Percentiles rank a stretch among this genome's conserved stretches.
phyloP scores from a whole-genome alignment of 202 grass and related monocot species.

The Bolboschoenoplectus hybrid region DNA sequence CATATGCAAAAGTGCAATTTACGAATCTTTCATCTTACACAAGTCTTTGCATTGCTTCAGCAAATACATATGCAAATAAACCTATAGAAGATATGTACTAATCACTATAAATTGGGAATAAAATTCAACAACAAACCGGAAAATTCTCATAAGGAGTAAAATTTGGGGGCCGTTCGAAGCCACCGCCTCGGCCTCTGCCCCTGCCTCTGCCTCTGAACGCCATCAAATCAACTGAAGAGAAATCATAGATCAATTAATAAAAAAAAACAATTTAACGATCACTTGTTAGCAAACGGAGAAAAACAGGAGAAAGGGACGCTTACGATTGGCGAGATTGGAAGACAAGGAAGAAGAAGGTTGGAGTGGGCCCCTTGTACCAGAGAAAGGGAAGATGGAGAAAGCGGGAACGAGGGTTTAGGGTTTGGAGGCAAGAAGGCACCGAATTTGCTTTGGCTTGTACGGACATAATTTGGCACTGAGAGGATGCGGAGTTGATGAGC shows the following conservation, averaged over 20 bases:
- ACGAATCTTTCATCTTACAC: not conserved
- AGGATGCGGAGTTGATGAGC: not conserved
- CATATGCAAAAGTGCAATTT: not conserved
- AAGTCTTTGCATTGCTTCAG: not conserved
- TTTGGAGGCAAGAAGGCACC: not conserved
- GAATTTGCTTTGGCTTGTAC: not conserved
- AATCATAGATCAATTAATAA: not conserved
- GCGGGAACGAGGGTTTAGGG: not conserved
- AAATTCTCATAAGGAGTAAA: constrained; percentile 60
- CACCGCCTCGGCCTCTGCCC: constrained; percentile 45
- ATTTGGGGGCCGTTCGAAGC: constrained; percentile 38
- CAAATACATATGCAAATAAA: not conserved
- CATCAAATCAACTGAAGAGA: constrained; percentile 43
- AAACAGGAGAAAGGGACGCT: not conserved
- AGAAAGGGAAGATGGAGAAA: not conserved
- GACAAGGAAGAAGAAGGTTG: not conserved
- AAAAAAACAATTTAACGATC: not conserved
- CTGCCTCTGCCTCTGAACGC: constrained; percentile 55
- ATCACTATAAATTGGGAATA: not conserved
- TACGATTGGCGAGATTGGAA: not conserved
- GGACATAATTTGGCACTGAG: not conserved
- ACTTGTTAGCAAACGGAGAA: not conserved
- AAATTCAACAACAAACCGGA: constrained; percentile 48
- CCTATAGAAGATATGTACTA: not conserved
- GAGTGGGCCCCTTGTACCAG: not conserved